These are phyloP conservation scores for Xylaria sp. DNA, from an alignment of 495 filamentous ascomycete genomes.

Conservation along the genomic window DNA sequence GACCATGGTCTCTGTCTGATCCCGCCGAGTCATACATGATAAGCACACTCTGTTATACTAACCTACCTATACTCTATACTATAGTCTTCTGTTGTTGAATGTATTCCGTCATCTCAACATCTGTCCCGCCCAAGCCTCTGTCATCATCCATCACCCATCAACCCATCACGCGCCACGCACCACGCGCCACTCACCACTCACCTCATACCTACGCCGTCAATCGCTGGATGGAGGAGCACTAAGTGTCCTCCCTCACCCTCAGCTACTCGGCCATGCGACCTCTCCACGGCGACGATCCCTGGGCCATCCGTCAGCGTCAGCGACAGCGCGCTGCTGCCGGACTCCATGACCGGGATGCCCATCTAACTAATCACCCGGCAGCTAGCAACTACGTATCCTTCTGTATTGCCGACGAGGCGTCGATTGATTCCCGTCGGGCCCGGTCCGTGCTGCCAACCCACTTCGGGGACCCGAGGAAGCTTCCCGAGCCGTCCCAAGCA, in stretches of 20 bases:
- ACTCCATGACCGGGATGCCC: constrained; percentile 23
- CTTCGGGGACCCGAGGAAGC: constrained; percentile 45
- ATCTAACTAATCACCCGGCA: constrained; percentile 37
- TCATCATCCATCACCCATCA: constrained; percentile 5
- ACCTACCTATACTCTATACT: background rate
- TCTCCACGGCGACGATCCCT: constrained; percentile 47
- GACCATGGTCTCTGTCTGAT: background rate
- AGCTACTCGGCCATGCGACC: constrained; percentile 45
- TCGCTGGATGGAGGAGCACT: background rate
- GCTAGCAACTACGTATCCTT: constrained; percentile 59
- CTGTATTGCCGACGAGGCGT: constrained; percentile 61
- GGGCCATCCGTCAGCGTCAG: constrained; percentile 42
- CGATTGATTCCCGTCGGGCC: constrained; percentile 52
- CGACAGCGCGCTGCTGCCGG: constrained; percentile 18
- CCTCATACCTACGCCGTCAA: background rate
- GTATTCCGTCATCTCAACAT: constrained; percentile 16
- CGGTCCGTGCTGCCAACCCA: constrained; percentile 41
- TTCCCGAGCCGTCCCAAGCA: constrained; percentile 30
- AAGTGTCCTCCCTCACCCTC: background rate
- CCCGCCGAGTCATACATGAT: background rate
- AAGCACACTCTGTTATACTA: background rate
- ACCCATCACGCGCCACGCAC: too few relatives aligned
- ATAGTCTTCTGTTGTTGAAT: constrained; percentile 14
- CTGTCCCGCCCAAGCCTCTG: background rate
- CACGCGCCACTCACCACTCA: too few relatives aligned